Conservation (phyloP, 139 green algal species). For the Gonium pectorale region DNA sequence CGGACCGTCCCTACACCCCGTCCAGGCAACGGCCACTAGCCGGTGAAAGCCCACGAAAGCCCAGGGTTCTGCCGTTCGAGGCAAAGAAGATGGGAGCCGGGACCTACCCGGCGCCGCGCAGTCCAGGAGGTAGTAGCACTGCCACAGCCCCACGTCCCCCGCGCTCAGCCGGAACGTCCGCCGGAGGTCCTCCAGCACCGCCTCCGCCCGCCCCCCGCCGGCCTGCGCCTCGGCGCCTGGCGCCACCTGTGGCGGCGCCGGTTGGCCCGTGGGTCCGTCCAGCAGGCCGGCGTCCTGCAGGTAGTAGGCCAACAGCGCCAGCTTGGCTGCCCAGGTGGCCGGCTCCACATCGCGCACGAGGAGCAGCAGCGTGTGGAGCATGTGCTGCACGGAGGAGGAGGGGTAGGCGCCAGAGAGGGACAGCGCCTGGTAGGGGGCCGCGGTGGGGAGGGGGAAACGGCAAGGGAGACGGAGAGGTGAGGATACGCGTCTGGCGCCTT, state of each 20-base stretch:
- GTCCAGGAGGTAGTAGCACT: conserved; percentile 40
- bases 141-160: conserved; percentile 8
- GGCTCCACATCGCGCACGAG: conserved; percentile 17
- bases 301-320: conserved; percentile 70
- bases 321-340: conserved; percentile 51
- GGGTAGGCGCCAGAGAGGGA: conserved; percentile 48
- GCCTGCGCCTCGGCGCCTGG: too few species aligned
- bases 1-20: too few species aligned
- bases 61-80: too few species aligned
- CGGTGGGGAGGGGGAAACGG: background rate
- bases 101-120: conserved; percentile 23
- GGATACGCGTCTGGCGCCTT: too few species aligned
- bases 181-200: conserved; percentile 17
- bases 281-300: conserved; percentile 61
- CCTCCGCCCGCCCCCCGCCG: background rate
- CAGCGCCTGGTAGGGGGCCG: conserved; percentile 6
- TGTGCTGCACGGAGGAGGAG: conserved; percentile 25
- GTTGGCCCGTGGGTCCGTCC: background rate
- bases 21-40: too few species aligned
- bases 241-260: background rate
- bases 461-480: too few species aligned
- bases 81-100: background rate
- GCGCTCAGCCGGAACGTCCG: conserved; percentile 11
- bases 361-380: conserved; percentile 61
- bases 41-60: too few species aligned